Evolutionary conservation across 75 land plant genomes (phyloP).

Genomic region (Selaginella moellendorffii): DNA sequence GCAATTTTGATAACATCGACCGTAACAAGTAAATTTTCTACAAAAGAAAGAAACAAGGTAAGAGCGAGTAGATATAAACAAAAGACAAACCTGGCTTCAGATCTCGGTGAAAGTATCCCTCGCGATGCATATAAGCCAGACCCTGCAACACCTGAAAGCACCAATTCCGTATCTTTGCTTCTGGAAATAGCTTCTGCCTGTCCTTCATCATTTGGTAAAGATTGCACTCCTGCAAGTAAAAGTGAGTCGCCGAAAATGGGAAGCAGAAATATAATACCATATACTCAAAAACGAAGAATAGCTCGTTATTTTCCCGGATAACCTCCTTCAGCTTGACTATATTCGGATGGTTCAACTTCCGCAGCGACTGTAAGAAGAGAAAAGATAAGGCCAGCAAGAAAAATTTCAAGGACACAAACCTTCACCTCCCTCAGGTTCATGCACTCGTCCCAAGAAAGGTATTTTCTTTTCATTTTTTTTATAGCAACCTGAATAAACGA

Average conservation of each 20-base stretch:
- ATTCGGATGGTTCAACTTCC: constrained; percentile 5
- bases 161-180: constrained; percentile 2
- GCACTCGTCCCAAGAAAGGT: constrained; percentile 7
- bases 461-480: constrained; percentile 7
- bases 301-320: constrained; percentile 6
- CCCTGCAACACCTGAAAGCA: constrained; percentile 4
- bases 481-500: constrained; percentile 4
- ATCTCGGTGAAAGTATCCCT: constrained; percentile 6
- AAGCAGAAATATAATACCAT: background rate
- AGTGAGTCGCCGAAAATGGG: background rate
- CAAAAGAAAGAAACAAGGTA: background rate
- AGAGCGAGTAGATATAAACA: no score
- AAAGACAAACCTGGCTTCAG: constrained; percentile 3
- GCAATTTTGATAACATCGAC: constrained; percentile 7
- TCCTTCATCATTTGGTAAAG: constrained; percentile 8
- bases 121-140: constrained; percentile 8
- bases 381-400: no score
- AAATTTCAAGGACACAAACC: background rate
- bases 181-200: constrained; percentile 1
- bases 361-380: constrained; percentile 1
- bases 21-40: constrained; percentile 2
- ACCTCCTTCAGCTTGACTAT: constrained; percentile 7
- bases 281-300: constrained; percentile 8
- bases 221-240: constrained; percentile 7
- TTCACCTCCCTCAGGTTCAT: constrained; percentile 8